phyloP scores from a whole-genome alignment of 257 asterid genomes.

The Cruciata laevipes region DNA sequence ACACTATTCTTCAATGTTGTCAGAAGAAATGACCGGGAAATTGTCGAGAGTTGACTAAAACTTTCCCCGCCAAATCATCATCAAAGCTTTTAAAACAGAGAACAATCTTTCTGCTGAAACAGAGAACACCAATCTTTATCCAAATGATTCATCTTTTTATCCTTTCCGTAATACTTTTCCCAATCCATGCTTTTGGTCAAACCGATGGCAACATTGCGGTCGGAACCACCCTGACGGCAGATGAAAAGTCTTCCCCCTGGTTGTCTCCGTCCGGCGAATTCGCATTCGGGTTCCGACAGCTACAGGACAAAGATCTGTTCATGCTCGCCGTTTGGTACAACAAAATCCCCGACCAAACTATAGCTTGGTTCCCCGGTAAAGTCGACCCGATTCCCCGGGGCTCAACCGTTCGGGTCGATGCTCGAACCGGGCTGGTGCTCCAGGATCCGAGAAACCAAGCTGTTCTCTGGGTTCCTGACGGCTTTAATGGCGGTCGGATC shows the following conservation, averaged over 20 bases:
- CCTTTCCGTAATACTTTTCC: constrained; percentile 18
- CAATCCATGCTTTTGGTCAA: constrained; percentile 25
- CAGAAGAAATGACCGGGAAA: not conserved
- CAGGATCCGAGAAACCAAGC: constrained; percentile 4
- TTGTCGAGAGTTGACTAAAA: not conserved
- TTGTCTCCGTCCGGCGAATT: constrained; percentile 50
- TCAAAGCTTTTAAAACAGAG: too few relatives aligned
- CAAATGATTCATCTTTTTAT: constrained; percentile 11
- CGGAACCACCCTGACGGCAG: constrained; percentile 35
- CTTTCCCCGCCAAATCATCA: constrained; percentile 1
- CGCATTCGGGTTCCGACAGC: constrained; percentile 52
- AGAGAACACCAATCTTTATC: too few relatives aligned
- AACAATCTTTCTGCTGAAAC: too few relatives aligned
- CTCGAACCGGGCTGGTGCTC: constrained; percentile 27
- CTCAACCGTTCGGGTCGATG: constrained; percentile 26
- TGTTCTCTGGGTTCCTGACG: constrained; percentile 11
- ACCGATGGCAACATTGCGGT: constrained; percentile 19
- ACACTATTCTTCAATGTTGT: not conserved
- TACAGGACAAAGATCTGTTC: constrained; percentile 25
- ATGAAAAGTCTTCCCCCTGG: constrained; percentile 34
- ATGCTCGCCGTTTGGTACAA: constrained; percentile 36
- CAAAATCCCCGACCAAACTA: constrained; percentile 32
- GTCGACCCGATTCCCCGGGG: constrained; percentile 24
- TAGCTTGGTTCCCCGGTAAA: constrained; percentile 31
- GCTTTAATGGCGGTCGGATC: constrained; percentile 1